Conservation (phyloP, 768 basidiomycete species). For the Boletus vinaceobasis region DNA sequence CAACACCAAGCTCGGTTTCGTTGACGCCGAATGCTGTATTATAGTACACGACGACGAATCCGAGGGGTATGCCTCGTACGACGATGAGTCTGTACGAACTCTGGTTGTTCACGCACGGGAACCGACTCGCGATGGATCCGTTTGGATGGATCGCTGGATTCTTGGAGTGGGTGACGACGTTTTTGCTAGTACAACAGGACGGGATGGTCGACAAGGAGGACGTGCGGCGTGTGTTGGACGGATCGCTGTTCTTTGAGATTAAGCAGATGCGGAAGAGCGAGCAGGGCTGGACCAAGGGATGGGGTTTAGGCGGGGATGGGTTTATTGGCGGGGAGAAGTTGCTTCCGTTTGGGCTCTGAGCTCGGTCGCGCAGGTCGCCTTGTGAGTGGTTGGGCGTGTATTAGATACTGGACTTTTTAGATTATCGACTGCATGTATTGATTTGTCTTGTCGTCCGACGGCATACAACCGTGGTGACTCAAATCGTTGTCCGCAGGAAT, state of each 20-base stretch:
- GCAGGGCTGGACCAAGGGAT: constrained; percentile 30
- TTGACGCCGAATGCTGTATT: neutral
- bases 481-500: neutral
- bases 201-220: constrained; percentile 41
- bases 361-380: neutral
- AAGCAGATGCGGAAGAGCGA: constrained; percentile 16
- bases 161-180: constrained; percentile 39
- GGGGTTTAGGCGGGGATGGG: constrained; percentile 30
- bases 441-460: constrained; percentile 2
- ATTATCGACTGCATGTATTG: neutral
- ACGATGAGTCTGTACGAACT: constrained; percentile 31
- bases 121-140: constrained; percentile 34
- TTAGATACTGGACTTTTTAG: constrained; percentile 1
- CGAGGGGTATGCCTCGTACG: constrained; percentile 14
- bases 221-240: constrained; percentile 40
- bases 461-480: neutral
- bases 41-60: constrained; percentile 15
- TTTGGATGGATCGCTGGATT: constrained; percentile 36
- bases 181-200: constrained; percentile 38
- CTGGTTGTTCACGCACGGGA: constrained; percentile 28
- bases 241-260: constrained; percentile 37
- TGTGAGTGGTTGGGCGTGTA: neutral
- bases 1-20: neutral
- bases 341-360: constrained; percentile 27
- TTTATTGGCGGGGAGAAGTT: constrained; percentile 30